These are phyloP conservation scores for Blyttiomyces sp. DNA, from an alignment of 371 early-diverging fungal genomes.

Conservation along the genomic window DNA sequence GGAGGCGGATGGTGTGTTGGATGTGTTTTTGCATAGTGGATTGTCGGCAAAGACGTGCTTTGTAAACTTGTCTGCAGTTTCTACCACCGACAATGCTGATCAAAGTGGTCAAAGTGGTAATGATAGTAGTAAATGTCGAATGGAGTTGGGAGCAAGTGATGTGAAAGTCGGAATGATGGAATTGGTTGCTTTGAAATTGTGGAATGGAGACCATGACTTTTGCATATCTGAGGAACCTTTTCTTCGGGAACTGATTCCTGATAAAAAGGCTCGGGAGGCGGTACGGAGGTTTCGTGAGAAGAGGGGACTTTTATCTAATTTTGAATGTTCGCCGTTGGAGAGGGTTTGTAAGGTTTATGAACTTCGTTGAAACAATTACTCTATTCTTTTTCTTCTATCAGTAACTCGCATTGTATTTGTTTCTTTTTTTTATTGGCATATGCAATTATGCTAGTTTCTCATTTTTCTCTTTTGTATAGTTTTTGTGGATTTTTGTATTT, in stretches of 20 bases:
- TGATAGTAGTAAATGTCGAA: slow-evolving; percentile 5
- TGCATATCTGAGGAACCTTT: no score
- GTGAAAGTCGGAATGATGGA: not conserved
- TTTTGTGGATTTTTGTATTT: no score
- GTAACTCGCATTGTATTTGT: no score
- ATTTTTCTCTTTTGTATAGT: no score
- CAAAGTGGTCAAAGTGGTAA: not conserved
- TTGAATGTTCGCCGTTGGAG: slow-evolving; percentile 7
- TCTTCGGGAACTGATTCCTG: no score
- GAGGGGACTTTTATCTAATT: slow-evolving; percentile 3
- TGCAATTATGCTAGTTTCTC: no score
- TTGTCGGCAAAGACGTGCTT: not conserved
- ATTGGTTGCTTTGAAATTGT: not conserved
- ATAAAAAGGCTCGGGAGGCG: not conserved
- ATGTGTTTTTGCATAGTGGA: not conserved
- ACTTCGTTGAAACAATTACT: no score
- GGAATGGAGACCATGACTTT: not conserved
- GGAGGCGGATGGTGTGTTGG: slow-evolving; percentile 12
- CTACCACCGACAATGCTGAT: not conserved
- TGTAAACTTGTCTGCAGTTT: not conserved
- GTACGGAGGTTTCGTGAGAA: not conserved
- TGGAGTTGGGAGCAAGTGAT: not conserved
- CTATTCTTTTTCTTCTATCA: no score
- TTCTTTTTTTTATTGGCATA: no score
- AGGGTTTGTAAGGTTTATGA: slow-evolving; percentile 9